Percentiles rank a stretch among this genome's conserved stretches.
These are phyloP conservation scores for Colletotrichum nymphaeae DNA, from an alignment of 2,329 filamentous ascomycete genomes.

Conservation along the genomic window DNA sequence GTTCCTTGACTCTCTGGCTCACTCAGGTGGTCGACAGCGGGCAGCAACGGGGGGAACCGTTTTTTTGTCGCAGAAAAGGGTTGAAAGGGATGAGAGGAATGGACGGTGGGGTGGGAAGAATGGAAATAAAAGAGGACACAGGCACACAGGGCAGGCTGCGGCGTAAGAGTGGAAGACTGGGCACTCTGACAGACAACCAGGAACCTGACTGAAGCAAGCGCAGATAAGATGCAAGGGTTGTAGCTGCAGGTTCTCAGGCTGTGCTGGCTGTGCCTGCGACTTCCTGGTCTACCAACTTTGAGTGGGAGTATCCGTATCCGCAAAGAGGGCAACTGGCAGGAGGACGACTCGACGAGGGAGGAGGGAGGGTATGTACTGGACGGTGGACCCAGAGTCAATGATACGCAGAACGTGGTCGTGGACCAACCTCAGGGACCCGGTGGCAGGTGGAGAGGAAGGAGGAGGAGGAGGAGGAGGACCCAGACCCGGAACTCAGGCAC, in stretches of 20 bases:
- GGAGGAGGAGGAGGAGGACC: not conserved
- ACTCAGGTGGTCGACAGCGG: constrained; percentile 14
- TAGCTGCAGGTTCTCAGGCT: not conserved
- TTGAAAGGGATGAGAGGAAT: constrained; percentile 19
- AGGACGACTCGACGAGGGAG: not conserved
- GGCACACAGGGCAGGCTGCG: too few relatives aligned
- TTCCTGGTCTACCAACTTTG: not conserved
- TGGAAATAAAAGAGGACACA: constrained; percentile 27
- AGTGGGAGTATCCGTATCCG: too few relatives aligned
- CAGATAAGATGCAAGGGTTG: constrained; percentile 8
- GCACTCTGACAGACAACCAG: not conserved
- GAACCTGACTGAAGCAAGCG: not conserved
- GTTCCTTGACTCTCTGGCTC: not conserved
- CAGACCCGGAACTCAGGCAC: constrained; percentile 5
- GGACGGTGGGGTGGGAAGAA: constrained; percentile 26
- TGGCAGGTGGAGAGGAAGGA: too few relatives aligned
- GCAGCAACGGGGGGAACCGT: constrained; percentile 13
- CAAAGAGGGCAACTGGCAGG: too few relatives aligned
- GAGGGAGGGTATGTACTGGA: not conserved
- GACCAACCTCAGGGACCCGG: constrained; percentile 6
- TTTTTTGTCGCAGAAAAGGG: constrained; percentile 15
- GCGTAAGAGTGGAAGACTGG: not conserved
- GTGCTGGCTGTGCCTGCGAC: not conserved
- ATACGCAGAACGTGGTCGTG: constrained; percentile 28
- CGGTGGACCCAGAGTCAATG: constrained; percentile 8